phyloP scores from a whole-genome alignment of 202 grass and related monocot species.

The Schoenoplectus triqueter region DNA sequence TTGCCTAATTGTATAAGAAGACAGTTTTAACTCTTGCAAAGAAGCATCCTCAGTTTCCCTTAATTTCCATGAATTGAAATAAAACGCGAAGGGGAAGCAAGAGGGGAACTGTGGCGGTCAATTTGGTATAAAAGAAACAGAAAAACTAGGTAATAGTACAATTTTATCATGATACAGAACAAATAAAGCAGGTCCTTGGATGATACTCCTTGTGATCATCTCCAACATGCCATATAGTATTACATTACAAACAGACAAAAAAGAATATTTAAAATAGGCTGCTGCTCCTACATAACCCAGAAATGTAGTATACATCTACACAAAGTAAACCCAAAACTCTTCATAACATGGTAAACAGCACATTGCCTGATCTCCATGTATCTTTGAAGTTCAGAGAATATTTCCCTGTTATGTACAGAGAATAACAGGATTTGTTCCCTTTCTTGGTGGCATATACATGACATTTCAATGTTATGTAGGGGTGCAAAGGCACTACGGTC shows the following conservation, averaged over 20 bases:
- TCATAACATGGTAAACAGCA: slow-evolving; percentile 1
- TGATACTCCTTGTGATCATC: not conserved
- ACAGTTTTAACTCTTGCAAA: too few relatives aligned
- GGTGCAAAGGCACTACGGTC: not conserved
- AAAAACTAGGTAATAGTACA: not conserved
- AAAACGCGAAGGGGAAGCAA: too few relatives aligned
- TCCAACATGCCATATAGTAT: slow-evolving; percentile 16
- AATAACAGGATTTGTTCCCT: not conserved
- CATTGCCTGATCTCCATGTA: not conserved
- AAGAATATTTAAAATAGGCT: not conserved
- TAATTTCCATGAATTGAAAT: not conserved
- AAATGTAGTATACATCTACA: not conserved
- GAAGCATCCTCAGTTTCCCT: not conserved
- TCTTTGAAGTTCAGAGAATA: not conserved
- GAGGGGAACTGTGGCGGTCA: not conserved
- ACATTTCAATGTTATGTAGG: not conserved
- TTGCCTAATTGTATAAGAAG: not conserved
- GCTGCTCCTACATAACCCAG: not conserved
- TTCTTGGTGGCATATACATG: not conserved
- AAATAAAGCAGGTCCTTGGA: not conserved
- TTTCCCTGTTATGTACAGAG: not conserved
- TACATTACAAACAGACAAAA: not conserved
- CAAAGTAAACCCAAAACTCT: not conserved
- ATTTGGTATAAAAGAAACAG: not conserved
- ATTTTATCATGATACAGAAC: not conserved